Evolutionary conservation across 495 filamentous ascomycete species (phyloP).

Genomic region (Penicillium cinerascens): DNA sequence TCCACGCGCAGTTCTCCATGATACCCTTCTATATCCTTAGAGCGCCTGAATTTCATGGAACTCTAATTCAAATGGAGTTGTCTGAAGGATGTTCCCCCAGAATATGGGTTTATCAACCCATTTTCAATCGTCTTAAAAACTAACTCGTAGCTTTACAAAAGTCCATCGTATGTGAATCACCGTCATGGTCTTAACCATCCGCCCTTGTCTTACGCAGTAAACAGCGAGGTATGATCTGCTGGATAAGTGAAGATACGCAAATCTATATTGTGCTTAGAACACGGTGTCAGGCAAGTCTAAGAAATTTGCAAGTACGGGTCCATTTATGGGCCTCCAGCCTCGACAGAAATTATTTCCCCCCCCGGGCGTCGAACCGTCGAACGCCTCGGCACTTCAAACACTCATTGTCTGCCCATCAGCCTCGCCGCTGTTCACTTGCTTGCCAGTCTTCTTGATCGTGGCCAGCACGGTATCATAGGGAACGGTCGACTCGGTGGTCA

Average conservation of each 20-base stretch:
- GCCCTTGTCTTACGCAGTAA: neutral
- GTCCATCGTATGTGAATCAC: no score
- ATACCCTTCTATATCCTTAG: slow-evolving; percentile 33
- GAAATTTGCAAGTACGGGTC: neutral
- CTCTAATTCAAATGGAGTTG: no score
- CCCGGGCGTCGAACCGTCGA: no score
- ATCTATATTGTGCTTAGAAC: slow-evolving; percentile 7
- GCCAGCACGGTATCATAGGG: slow-evolving; percentile 76
- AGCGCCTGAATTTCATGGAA: slow-evolving; percentile 5
- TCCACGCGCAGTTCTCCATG: slow-evolving; percentile 18
- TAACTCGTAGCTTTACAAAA: no score
- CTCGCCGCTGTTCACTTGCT: slow-evolving; percentile 75
- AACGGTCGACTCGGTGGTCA: slow-evolving; percentile 62
- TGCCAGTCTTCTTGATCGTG: slow-evolving; percentile 94
- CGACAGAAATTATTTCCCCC: neutral
- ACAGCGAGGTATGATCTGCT: neutral
- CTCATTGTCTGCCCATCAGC: slow-evolving; percentile 46
- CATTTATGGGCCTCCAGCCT: neutral
- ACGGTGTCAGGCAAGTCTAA: neutral
- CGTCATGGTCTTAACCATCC: no score
- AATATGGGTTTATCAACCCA: neutral
- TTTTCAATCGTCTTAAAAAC: no score
- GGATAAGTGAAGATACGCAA: neutral
- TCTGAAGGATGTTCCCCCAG: no score
- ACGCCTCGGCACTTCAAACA: slow-evolving; percentile 21